Base-by-base conservation (phyloP, 495 filamentous ascomycete genomes). In the Tuber melanosporum region DNA sequence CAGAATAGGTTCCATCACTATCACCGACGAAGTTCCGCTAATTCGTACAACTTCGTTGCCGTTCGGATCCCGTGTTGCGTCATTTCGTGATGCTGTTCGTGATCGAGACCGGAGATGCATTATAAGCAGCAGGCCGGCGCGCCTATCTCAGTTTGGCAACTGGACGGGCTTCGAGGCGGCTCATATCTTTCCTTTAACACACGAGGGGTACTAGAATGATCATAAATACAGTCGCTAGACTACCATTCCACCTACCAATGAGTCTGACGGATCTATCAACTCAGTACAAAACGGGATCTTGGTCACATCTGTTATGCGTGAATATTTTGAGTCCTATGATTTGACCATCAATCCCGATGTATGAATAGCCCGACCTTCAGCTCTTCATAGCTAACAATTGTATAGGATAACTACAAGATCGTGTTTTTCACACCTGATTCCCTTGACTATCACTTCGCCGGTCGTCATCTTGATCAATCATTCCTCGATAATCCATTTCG, bases 401-500 rank as follows among this genome's bases (percentile, higher is more conserved):
- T 52, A 22, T 52, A 75, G 17, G 79, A 79, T 74, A 79, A 76
- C 72, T 84, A 85, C 71, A 85, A 84, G 79, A 83, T 86, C 77
- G 73, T 84, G 22, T 81, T 47, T 75, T 86, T 86, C 78, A 84
- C 71, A 85, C 86, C 86, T 79, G 45, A 22, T n/a, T 47, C 12
- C 39, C 79, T 83, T 79, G 52, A 62, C 70, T 32, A 82, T 12
- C 7, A 52, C 20, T 75, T 86, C 73, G 81, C 80, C 74, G 85
- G 85, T 44, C 83, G 73, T 69, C 75, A 78, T 79, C 84, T 87
- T 43, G 84, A 86, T 77, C 80, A 81, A 75, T 76, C 72, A 46
- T 84, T 83, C 76, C 83, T 83, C 17, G 77, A 82, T 71, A 75
- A 86, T 81, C 83, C 85, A 39, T 46, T 82, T 76, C 81, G 82